Evolutionary conservation across 1,139 yeast species (phyloP), one percentile per base, ranked within the genome.

Genomic region (Zygoascus sp.): DNA sequence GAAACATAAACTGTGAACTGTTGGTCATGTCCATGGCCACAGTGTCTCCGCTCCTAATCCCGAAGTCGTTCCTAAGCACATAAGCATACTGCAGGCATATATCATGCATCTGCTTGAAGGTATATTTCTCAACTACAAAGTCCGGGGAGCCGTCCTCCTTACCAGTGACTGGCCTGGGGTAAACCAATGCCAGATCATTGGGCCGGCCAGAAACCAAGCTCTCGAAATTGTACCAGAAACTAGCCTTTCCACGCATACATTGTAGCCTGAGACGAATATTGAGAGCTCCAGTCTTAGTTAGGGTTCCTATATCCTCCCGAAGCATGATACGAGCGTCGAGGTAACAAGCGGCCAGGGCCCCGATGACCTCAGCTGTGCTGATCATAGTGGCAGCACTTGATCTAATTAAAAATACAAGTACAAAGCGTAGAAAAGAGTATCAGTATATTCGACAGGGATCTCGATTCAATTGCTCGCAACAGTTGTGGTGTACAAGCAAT

Each of bases 21-120:
- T 90, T 90, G 65, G 86, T 83, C 61, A 81, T 84, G 58, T 83
- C 83, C 45, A 90, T 61, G 0, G 86, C 95, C 45, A 90, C 79
- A n/a, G 81, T 75, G 55, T 86, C 87, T 40, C 80, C 80, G 9
- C 80, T 64, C 20, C 79, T 69, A 32, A 89, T 78, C 1, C 83
- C 83, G 59, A 81, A 81, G 51, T 83, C 80, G 54, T 76, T 65
- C 44, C 71, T 76, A 57, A 90, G 69, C 40, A 88, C 75, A 56
- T 77, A 73, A 6, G 95, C 81, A 55, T 86, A 70, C 52, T 83
- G 68, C 55, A 86, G 72, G 5, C 84, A 76, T 58, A 79, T 75
- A 47, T 77, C 80, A 59, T 84, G 81, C 45, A 86, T 64, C 65
- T 89, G 81, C 48, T 68, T 64, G 65, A 84, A 90, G 0, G 95